These are phyloP conservation scores for Auricularia heimuer DNA, from an alignment of 768 basidiomycete genomes.

Conservation along the genomic window DNA sequence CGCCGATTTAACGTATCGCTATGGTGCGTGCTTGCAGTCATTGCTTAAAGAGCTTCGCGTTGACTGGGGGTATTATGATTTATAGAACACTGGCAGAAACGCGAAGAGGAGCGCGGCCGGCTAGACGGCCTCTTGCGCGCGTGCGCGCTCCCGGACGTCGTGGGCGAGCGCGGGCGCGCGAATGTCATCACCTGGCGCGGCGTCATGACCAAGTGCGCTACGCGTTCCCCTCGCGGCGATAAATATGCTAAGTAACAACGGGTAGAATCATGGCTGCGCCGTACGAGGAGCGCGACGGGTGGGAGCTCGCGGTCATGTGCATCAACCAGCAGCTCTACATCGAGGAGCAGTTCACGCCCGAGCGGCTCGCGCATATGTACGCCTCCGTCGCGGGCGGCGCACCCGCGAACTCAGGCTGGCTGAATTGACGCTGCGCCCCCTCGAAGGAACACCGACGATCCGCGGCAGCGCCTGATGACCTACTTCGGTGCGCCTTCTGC, in stretches of 20 bases:
- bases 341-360: conserved; percentile 60
- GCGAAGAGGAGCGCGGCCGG: conserved; percentile 55
- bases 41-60: too few species aligned
- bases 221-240: conserved; percentile 7
- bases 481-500: conserved; percentile 44
- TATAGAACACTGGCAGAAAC: conserved; percentile 48
- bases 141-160: conserved; percentile 33
- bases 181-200: conserved; percentile 55
- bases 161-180: conserved; percentile 21
- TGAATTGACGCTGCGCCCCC: not conserved
- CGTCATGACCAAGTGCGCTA: conserved; percentile 68
- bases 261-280: conserved; percentile 67
- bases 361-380: conserved; percentile 54
- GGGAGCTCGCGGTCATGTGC: conserved; percentile 78
- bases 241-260: conserved; percentile 24
- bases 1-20: conserved; percentile 61
- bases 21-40: conserved; percentile 21
- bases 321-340: conserved; percentile 61
- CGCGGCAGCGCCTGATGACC: conserved; percentile 49
- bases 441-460: conserved; percentile 53
- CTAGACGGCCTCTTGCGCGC: conserved; percentile 60
- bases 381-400: conserved; percentile 12
- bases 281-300: conserved; percentile 71
- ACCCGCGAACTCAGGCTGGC: not conserved
- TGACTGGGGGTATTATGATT: too few species aligned